A percentile compares a stretch with the other conserved stretches of the same genome.
Conservation (phyloP, 2,329 filamentous ascomycete genomes). For the Clonostachys rosea region DNA sequence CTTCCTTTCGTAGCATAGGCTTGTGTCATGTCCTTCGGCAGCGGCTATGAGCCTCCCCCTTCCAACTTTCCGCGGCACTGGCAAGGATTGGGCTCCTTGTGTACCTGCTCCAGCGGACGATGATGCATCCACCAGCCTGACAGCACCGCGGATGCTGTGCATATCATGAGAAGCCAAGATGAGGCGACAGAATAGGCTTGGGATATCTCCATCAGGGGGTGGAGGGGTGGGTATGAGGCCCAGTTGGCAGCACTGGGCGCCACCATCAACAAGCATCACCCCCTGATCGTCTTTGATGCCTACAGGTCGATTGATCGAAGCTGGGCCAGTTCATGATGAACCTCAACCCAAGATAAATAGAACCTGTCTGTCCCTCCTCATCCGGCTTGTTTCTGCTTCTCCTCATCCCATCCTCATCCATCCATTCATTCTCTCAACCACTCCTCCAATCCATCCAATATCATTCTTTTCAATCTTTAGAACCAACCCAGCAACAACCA, state of each 20-base stretch:
- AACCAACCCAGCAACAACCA: neutral
- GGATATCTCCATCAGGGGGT: too few species aligned
- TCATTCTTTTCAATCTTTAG: neutral
- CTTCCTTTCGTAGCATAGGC: constrained; percentile 1
- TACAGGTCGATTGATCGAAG: constrained; percentile 35
- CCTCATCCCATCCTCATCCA: neutral
- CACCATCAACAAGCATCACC: neutral
- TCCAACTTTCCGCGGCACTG: too few species aligned
- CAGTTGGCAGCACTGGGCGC: neutral
- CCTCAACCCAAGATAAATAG: neutral
- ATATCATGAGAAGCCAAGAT: too few species aligned
- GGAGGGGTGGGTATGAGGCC: neutral
- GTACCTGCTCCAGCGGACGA: too few species aligned
- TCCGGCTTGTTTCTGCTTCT: neutral
- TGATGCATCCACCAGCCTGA: too few species aligned
- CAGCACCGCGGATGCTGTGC: too few species aligned
- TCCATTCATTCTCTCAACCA: neutral
- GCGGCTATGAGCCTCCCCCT: too few species aligned
- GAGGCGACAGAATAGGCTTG: neutral
- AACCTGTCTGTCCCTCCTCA: neutral
- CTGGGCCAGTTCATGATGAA: neutral
- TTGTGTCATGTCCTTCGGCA: too few species aligned
- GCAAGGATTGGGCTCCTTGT: too few species aligned
- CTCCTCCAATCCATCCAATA: neutral
- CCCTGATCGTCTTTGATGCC: constrained; percentile 42